Conservation (phyloP, 2,329 filamentous ascomycete species). For the Trichoderma sp. region DNA sequence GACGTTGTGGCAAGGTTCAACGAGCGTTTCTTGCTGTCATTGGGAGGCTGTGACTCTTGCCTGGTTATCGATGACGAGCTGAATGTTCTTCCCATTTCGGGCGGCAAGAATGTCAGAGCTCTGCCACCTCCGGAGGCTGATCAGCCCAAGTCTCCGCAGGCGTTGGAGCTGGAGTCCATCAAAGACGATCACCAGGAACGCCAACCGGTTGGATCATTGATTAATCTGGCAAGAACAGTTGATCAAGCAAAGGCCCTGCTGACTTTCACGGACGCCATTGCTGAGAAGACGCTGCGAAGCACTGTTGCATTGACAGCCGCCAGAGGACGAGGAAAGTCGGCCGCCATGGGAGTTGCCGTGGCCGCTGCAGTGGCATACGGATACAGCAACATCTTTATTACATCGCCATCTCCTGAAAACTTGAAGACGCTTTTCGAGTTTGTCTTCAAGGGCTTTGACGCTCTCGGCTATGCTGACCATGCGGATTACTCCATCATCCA, state of each 20-base stretch:
- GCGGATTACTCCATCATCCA: constrained; percentile 98
- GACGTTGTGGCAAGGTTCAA: constrained; percentile 97
- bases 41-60: constrained; percentile 93
- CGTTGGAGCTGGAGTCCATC: constrained; percentile 78
- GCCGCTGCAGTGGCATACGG: constrained; percentile 93
- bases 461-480: constrained; percentile 90
- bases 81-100: constrained; percentile 95
- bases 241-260: constrained; percentile 97
- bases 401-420: constrained; percentile 95
- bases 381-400: constrained; percentile 99
- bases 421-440: constrained; percentile 98
- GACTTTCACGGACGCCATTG: constrained; percentile 94
- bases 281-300: constrained; percentile 91
- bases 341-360: constrained; percentile 89
- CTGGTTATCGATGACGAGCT: constrained; percentile 96
- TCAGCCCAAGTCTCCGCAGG: constrained; percentile 68
- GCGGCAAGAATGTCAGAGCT: constrained; percentile 84
- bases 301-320: constrained; percentile 93
- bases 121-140: constrained; percentile 76
- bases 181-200: constrained; percentile 86
- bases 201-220: constrained; percentile 80
- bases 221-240: constrained; percentile 83
- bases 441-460: constrained; percentile 97
- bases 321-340: constrained; percentile 94
- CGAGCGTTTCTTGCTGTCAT: constrained; percentile 91